Conservation (phyloP, 176 grass and related monocot species). For the Cymbopogon citratus region DNA sequence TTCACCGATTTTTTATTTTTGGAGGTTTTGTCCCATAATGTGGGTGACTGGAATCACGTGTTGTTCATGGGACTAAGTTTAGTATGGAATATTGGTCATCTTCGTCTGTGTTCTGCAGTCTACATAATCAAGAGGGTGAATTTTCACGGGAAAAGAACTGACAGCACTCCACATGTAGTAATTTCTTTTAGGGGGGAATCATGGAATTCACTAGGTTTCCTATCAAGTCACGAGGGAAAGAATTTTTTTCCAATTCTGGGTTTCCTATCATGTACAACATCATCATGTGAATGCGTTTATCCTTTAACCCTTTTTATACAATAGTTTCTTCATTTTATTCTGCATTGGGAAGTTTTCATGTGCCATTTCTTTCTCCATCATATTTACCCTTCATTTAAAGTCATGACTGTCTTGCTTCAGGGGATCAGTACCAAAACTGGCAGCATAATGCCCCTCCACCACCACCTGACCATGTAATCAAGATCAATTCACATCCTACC, state of each 20-base stretch:
- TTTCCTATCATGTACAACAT: background rate
- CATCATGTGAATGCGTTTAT: background rate
- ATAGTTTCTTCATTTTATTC: slow-evolving; percentile 7
- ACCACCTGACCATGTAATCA: slow-evolving; percentile 63
- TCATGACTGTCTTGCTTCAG: slow-evolving; percentile 28
- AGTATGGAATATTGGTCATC: background rate
- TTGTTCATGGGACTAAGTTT: background rate
- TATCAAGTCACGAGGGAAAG: background rate
- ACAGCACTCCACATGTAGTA: background rate
- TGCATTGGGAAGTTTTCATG: slow-evolving; percentile 2
- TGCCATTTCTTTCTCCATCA: background rate
- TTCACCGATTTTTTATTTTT: background rate
- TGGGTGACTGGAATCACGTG: background rate
- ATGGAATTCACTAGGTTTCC: background rate
- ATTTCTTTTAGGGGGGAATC: background rate
- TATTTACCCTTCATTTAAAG: background rate
- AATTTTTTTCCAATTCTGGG: background rate
- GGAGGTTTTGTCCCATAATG: background rate
- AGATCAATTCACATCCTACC: slow-evolving; percentile 39
- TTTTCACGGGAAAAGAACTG: background rate
- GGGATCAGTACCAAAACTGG: slow-evolving; percentile 81
- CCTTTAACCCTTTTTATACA: background rate
- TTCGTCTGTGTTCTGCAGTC: background rate
- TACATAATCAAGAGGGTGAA: background rate
- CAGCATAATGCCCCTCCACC: slow-evolving; percentile 61